Evolutionary conservation across 306 rosid species (phyloP).

Genomic region (Cucumis cinereus): DNA sequence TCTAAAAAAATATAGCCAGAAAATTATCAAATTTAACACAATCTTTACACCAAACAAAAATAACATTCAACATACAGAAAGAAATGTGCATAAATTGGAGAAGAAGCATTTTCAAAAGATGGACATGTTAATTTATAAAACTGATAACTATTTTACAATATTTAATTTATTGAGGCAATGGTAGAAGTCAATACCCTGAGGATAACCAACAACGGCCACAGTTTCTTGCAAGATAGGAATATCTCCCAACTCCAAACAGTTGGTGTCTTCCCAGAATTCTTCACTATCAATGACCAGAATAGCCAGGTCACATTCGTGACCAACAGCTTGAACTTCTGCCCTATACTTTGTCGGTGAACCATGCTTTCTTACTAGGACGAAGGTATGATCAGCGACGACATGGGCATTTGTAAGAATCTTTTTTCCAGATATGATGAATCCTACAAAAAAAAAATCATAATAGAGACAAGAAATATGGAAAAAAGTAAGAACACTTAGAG

Average conservation of each 20-base stretch:
- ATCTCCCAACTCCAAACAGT: slow-evolving; percentile 61
- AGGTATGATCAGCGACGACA: slow-evolving; percentile 82
- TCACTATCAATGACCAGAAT: slow-evolving; percentile 42
- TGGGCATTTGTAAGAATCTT: slow-evolving; percentile 86
- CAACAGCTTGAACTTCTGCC: slow-evolving; percentile 74
- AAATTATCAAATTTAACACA: neutral
- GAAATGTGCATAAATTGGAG: neutral
- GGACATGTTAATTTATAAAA: neutral
- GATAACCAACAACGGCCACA: slow-evolving; percentile 89
- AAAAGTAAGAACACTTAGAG: neutral
- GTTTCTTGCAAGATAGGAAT: slow-evolving; percentile 78
- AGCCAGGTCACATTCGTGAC: slow-evolving; percentile 92
- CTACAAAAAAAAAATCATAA: slow-evolving; percentile 30
- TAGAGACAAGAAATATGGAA: neutral
- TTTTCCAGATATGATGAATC: slow-evolving; percentile 61
- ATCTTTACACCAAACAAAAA: neutral
- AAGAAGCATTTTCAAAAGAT: neutral
- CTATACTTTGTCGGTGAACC: slow-evolving; percentile 76
- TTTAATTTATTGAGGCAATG: neutral
- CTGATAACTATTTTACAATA: neutral
- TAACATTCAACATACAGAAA: neutral
- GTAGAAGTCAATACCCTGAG: slow-evolving; percentile 44
- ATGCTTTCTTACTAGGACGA: slow-evolving; percentile 86
- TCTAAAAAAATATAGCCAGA: neutral
- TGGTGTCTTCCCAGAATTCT: slow-evolving; percentile 72